These are phyloP conservation scores for Spinellus fusiger DNA, from an alignment of 192 early-diverging fungal species.

Conservation along the genomic window DNA sequence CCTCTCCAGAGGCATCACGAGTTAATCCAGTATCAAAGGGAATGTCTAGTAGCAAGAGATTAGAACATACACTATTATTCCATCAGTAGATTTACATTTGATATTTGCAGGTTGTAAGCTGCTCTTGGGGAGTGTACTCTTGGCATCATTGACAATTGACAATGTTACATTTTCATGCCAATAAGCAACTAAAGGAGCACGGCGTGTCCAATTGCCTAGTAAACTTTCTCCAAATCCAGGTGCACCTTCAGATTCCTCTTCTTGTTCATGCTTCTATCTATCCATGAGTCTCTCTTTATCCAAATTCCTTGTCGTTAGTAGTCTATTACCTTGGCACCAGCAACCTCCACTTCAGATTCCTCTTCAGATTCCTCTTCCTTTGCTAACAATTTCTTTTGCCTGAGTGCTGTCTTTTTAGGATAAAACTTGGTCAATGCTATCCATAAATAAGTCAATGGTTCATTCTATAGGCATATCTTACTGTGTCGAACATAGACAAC, in stretches of 20 bases:
- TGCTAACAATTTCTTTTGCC: slow-evolving; percentile 48
- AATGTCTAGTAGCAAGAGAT: slow-evolving; percentile 20
- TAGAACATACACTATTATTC: not conserved
- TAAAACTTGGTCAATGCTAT: slow-evolving; percentile 47
- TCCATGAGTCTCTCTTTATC: slow-evolving; percentile 21
- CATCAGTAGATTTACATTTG: slow-evolving; percentile 32
- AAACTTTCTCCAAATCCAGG: slow-evolving; percentile 14
- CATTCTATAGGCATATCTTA: slow-evolving; percentile 30
- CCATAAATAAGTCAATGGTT: slow-evolving; percentile 6
- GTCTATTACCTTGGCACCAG: too few species aligned
- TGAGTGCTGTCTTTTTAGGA: slow-evolving; percentile 38
- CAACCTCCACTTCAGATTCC: slow-evolving; percentile 14
- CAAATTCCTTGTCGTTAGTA: too few species aligned
- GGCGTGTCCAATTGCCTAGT: slow-evolving; percentile 21
- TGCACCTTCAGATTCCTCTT: not conserved
- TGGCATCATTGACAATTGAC: slow-evolving; percentile 44
- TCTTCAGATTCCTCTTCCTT: slow-evolving; percentile 25
- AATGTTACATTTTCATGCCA: slow-evolving; percentile 78
- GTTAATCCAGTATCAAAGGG: slow-evolving; percentile 35
- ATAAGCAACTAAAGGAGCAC: slow-evolving; percentile 57
- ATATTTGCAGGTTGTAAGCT: slow-evolving; percentile 46
- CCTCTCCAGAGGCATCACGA: slow-evolving; percentile 27
- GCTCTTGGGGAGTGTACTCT: slow-evolving; percentile 36
- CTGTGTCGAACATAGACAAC: slow-evolving; percentile 45
- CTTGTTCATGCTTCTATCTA: slow-evolving; percentile 7